phyloP scores from a whole-genome alignment of 2,329 filamentous ascomycete genomes.

The Chaetothyriales sp. region DNA sequence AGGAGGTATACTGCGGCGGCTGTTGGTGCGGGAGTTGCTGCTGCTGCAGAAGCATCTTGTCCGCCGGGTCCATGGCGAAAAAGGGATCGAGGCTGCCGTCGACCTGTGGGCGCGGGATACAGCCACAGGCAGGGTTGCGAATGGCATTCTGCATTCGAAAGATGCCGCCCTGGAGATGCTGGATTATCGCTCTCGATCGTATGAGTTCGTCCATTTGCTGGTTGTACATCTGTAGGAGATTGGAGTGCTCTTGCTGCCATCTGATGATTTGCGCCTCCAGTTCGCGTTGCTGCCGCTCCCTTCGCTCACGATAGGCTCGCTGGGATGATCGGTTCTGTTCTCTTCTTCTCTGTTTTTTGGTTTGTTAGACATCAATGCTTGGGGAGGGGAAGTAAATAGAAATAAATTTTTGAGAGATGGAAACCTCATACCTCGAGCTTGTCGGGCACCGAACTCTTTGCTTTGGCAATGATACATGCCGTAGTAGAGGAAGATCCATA shows the following conservation, averaged over 20 bases:
- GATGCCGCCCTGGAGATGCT: not conserved
- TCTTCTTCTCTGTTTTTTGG: not conserved
- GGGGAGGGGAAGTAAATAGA: too few relatives aligned
- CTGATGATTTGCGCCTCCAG: not conserved
- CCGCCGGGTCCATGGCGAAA: not conserved
- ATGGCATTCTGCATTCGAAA: not conserved
- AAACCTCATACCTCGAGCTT: not conserved
- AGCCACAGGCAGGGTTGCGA: not conserved
- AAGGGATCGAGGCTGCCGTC: not conserved
- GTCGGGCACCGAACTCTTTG: not conserved
- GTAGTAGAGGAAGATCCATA: not conserved
- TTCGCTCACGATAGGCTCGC: not conserved
- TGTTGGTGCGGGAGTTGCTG: too few relatives aligned
- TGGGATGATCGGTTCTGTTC: conserved; percentile 1
- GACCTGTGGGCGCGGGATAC: not conserved
- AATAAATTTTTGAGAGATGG: not conserved
- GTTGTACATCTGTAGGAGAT: not conserved
- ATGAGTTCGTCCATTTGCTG: not conserved
- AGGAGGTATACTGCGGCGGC: not conserved
- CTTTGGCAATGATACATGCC: not conserved
- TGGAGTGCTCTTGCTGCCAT: not conserved
- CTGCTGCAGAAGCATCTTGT: not conserved
- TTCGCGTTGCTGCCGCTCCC: not conserved
- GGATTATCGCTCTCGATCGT: not conserved
- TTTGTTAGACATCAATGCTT: too few relatives aligned